Percentiles rank a stretch among this genome's conserved stretches.
Evolutionary conservation across 129 eudicot species (phyloP).

Genomic region (carrot (Daucus carota)): DH1_v3.0 NC_030386.2:7393501-7394000

Average conservation of each 20-base stretch:
- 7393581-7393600: background rate
- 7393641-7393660: background rate
- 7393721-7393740: background rate
- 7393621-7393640: background rate
- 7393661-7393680: background rate
- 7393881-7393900: constrained; percentile 70
- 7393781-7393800: background rate
- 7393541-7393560: background rate
- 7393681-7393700: background rate
- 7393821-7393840: background rate
- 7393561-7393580: background rate
- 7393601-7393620: constrained; percentile 3
- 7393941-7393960: constrained; percentile 78
- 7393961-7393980: constrained; percentile 83
- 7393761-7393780: background rate
- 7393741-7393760: background rate
- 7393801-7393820: background rate
- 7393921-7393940: constrained; percentile 99
- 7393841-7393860: background rate
- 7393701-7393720: background rate
- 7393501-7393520: too few species aligned
- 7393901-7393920: constrained; percentile 99
- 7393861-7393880: background rate
- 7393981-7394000: constrained; percentile 93
- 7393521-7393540: background rate